These are phyloP conservation scores for Boletus holoroseus DNA, from an alignment of 1,284 basidiomycete genomes.

Conservation along the genomic window DNA sequence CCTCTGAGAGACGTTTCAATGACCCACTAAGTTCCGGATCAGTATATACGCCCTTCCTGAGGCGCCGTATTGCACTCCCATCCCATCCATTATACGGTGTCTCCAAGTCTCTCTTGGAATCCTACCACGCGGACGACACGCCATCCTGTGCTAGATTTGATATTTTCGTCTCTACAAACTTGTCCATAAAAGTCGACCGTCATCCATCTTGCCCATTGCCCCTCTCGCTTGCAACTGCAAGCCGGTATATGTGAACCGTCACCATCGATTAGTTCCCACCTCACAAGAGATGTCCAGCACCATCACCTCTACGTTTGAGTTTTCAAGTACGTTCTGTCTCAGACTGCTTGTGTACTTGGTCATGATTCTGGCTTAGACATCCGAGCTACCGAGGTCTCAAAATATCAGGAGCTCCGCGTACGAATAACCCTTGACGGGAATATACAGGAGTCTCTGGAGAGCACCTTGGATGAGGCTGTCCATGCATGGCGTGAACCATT, in stretches of 20 bases:
- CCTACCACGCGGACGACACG: conserved; percentile 29
- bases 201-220: conserved; percentile 33
- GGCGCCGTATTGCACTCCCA: conserved; percentile 15
- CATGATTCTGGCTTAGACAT: conserved; percentile 20
- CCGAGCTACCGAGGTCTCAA: conserved; percentile 22
- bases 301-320: conserved; percentile 17
- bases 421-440: conserved; percentile 27
- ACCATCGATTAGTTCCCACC: conserved; percentile 10
- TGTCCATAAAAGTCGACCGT: conserved; percentile 24
- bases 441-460: conserved; percentile 31
- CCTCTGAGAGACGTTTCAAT: conserved; percentile 23
- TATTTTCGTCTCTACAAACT: conserved; percentile 22
- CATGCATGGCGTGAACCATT: conserved; percentile 30
- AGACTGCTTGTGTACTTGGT: not conserved
- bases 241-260: conserved; percentile 24
- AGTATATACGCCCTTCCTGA: conserved; percentile 25
- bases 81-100: conserved; percentile 19
- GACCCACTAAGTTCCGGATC: conserved; percentile 30
- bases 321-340: conserved; percentile 22
- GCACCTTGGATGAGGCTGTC: conserved; percentile 23
- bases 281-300: conserved; percentile 17
- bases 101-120: conserved; percentile 11
- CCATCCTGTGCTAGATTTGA: conserved; percentile 33
- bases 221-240: conserved; percentile 28
- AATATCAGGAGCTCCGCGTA: conserved; percentile 25